Base-by-base conservation (phyloP, 805 yeast species). In the Hermanozyma aechmeae region DNA sequence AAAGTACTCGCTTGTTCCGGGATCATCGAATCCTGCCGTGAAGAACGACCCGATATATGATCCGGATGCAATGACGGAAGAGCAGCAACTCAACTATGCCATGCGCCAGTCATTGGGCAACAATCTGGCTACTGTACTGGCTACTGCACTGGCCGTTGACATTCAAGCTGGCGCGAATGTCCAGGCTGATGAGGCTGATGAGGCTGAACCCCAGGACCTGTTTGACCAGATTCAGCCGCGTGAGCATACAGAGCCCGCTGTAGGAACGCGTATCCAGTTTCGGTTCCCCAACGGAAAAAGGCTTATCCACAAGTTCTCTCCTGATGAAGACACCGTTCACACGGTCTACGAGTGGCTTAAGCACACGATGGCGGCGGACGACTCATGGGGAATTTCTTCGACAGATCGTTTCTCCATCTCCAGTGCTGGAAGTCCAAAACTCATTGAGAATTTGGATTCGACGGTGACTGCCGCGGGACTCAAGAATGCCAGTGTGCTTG, bases 261-360 rank as follows among this genome's bases (percentile, higher is more conserved):
- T 55, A 5, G 76, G 68, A 6, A 83, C 96, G 0, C 65, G 96
- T 43, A 71, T 92, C 15, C 97, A 92, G 54, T 69, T 92, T n/a
- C 66, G 96, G 34, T 70, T 83, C 16, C 92, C 87, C 12, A 84
- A 79, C 44, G 96, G 97, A n/a, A 69, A 76, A 26, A 65, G 96
- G 33, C 57, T 79, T 9, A 79, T 89, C 8, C 78, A 84, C 35
- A 70, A 83, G 33, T 81, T 89, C 42, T 54, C 56, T 6, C 45
- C 69, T 8, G 50, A 57, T 6, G 21, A 13, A 9, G 94, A 82
- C 39, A 59, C 66, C 3, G 84, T 92, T 0, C 34, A 60, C 3
- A 52, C 49, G 1, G 51, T 92, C 2, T 92, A 70, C 50, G 79
- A 75, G 42, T 73, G 71, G 48, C 70, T 80, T 15, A 89, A 89